Evolutionary conservation across 2,329 filamentous ascomycete genomes (phyloP), one percentile per base, ranked within the genome.

Genomic region (Cytospora chrysosperma): DNA sequence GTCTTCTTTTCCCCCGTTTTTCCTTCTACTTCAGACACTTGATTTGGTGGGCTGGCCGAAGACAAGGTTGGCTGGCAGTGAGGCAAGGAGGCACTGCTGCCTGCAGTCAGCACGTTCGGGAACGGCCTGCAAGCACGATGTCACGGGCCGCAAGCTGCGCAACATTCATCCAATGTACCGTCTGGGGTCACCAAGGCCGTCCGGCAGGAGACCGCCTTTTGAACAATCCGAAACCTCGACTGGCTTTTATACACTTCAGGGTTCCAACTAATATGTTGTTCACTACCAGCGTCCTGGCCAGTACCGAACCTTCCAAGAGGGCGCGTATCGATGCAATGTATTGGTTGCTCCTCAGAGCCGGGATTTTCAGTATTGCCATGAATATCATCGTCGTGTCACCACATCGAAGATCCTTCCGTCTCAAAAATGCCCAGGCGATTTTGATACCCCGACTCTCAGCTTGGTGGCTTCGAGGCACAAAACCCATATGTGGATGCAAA

Each of bases 211-310:
- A 51, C 58, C 59, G 47, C 62, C 28, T 52, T 17, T 50, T 27
- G 34, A 49, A 37, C 43, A 34, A 47, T 51, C 43, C 40, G 56
- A 51, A 51, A 56, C 56, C 24, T 15, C 21, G 56, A 15, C 34
- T 32, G 58, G 32, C 63, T 60, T 65, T 65, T 32, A 56, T 65
- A 62, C 56, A 65, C 63, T 65, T 65, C 32, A n/a, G n/a, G 43
- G 24, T 32, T 58, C 30, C 34, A 34, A 27, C n/a, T 28, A 26
- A 32, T 26, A 40, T 30, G 12, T 9, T 32, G 15, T 24, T 28
- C 26, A 30, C 27, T 19, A 26, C 24, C 34, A 9, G 24, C 19
- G 7, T 30, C 15, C 17, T 5, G 37, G 15, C 37, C 37, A 21
- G 55, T 2, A 30, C 34, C 15, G 32, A 21, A 28, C 34, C 40